Conservation (phyloP, 2,329 filamentous ascomycete species). For the Raffaelea deltoideospora region DNA sequence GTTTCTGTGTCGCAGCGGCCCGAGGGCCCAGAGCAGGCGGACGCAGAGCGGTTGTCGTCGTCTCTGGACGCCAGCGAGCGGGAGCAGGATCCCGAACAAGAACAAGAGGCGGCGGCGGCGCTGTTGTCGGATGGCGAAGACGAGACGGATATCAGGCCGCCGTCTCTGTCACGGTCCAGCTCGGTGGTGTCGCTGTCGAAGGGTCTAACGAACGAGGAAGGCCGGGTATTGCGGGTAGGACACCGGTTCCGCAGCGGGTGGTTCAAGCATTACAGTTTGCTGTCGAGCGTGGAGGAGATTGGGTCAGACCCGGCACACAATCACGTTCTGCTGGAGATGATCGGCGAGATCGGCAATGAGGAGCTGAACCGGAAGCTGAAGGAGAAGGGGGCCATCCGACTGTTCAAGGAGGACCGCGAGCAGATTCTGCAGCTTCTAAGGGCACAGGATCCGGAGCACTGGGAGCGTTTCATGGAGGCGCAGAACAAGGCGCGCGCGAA, state of each 20-base stretch:
- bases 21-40: not conserved
- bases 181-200: conserved; percentile 36
- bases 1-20: conserved; percentile 12
- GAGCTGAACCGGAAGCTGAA: conserved; percentile 36
- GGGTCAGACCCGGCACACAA: conserved; percentile 33
- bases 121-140: conserved; percentile 31
- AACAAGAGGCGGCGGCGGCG: conserved; percentile 16
- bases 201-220: conserved; percentile 41
- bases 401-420: conserved; percentile 43
- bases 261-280: conserved; percentile 34
- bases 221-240: conserved; percentile 36
- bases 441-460: conserved; percentile 49
- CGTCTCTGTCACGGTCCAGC: conserved; percentile 32
- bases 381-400: conserved; percentile 42
- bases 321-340: conserved; percentile 42
- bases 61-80: conserved; percentile 2
- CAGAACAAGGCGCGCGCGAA: conserved; percentile 45
- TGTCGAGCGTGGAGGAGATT: conserved; percentile 34
- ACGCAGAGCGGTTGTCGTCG: conserved; percentile 9
- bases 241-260: conserved; percentile 41
- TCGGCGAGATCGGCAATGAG: conserved; percentile 47
- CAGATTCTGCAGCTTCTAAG: conserved; percentile 33
- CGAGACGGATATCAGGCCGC: conserved; percentile 27
- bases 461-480: conserved; percentile 46
- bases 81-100: not conserved